Percentiles rank a stretch among this genome's conserved stretches.
phyloP scores from a whole-genome alignment of 345 rosid genomes.

The Dovyalis caffra region DNA sequence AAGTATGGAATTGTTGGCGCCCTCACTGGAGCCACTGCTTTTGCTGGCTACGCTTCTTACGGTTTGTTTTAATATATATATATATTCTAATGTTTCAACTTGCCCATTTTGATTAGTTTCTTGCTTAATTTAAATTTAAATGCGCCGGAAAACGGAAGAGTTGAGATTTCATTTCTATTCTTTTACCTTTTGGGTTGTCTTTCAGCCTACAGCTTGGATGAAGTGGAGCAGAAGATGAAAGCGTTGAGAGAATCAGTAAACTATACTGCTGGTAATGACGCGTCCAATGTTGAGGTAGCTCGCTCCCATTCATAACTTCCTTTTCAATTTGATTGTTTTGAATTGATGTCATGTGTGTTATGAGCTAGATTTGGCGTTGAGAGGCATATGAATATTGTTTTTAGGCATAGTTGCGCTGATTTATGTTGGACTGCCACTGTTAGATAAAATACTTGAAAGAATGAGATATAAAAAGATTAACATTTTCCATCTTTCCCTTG shows the following conservation, averaged over 20 bases:
- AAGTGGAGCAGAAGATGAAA: slow-evolving; percentile 68
- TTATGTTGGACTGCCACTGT: not conserved
- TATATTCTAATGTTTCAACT: not conserved
- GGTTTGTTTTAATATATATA: slow-evolving; percentile 37
- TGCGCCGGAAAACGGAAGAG: too few species aligned
- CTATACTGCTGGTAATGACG: slow-evolving; percentile 31
- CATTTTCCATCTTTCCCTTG: slow-evolving; percentile 18
- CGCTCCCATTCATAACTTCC: not conserved
- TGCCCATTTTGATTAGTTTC: not conserved
- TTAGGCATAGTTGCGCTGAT: not conserved
- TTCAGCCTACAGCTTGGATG: slow-evolving; percentile 70
- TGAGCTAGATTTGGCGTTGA: not conserved
- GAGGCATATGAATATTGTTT: too few species aligned
- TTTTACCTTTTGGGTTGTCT: not conserved
- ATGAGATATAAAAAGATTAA: not conserved
- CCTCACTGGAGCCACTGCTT: slow-evolving; percentile 58
- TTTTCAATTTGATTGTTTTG: not conserved
- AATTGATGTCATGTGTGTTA: not conserved
- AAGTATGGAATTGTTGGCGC: slow-evolving; percentile 51
- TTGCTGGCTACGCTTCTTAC: slow-evolving; percentile 55
- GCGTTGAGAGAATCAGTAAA: slow-evolving; percentile 55
- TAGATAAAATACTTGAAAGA: not conserved
- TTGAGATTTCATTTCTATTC: too few species aligned
- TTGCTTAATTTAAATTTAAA: not conserved
- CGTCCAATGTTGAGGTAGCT: slow-evolving; percentile 59